A percentile compares a stretch with the other conserved stretches of the same genome.
These are phyloP conservation scores for Citrus maxima DNA, from an alignment of 345 rosid genomes.

Conservation along the genomic window DNA sequence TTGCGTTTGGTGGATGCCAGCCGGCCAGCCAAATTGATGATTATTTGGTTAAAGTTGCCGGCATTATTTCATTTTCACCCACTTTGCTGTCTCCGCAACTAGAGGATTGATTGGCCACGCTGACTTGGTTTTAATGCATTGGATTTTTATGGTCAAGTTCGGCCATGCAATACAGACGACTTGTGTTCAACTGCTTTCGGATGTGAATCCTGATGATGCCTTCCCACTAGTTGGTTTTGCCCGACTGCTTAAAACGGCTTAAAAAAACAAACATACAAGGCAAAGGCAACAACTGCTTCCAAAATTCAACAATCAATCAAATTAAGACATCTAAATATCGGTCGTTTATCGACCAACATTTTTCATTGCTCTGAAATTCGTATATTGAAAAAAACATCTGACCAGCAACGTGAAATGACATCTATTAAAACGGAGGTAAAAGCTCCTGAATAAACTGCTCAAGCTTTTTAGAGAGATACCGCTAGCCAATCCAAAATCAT, in stretches of 20 bases:
- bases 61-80: conserved; percentile 9
- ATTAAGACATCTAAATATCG: not conserved
- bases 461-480: conserved; percentile 4
- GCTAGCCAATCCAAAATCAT: conserved; percentile 24
- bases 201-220: not conserved
- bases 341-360: too few relatives aligned
- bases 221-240: not conserved
- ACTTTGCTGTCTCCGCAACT: conserved; percentile 5
- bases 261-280: not conserved
- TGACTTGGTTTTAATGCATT: not conserved
- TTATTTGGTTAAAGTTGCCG: not conserved
- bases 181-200: too few relatives aligned
- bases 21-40: not conserved
- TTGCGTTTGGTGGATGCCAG: conserved; percentile 20
- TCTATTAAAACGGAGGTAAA: conserved; percentile 11
- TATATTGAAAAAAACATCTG: not conserved
- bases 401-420: conserved; percentile 13
- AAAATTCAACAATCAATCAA: not conserved
- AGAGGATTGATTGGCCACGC: not conserved
- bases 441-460: conserved; percentile 20
- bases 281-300: not conserved
- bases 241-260: not conserved
- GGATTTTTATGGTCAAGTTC: not conserved
- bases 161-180: not conserved
- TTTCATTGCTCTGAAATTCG: conserved; percentile 2